A percentile compares a stretch with the other conserved stretches of the same genome.
phyloP scores from a whole-genome alignment of 129 eudicot genomes.

The Flaveria ramosissima region DNA sequence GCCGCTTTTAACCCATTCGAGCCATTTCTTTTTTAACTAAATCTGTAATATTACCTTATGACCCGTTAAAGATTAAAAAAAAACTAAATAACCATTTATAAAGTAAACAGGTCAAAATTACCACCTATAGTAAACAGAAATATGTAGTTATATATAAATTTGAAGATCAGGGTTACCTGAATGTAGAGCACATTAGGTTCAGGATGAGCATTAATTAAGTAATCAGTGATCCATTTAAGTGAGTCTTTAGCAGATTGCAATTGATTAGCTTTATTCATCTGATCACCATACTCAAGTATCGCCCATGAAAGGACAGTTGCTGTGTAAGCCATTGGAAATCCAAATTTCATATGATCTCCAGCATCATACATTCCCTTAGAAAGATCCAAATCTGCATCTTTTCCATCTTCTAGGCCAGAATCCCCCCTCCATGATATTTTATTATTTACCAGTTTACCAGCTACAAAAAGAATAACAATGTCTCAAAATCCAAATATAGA shows the following conservation, averaged over 20 bases:
- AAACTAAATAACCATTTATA: too few relatives aligned
- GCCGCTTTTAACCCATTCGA: too few relatives aligned
- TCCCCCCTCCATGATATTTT: slow-evolving; percentile 91
- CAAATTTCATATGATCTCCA: slow-evolving; percentile 98
- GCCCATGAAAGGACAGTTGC: slow-evolving; percentile 95
- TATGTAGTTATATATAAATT: background rate
- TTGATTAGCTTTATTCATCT: slow-evolving; percentile 75
- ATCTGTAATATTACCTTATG: too few relatives aligned
- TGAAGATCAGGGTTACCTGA: slow-evolving; percentile 52
- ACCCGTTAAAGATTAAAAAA: too few relatives aligned
- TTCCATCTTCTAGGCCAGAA: slow-evolving; percentile 86
- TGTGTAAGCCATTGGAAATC: slow-evolving; percentile 94
- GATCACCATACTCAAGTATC: slow-evolving; percentile 97
- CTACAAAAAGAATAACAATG: slow-evolving; percentile 42
- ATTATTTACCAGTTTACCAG: slow-evolving; percentile 84
- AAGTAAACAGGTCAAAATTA: too few relatives aligned
- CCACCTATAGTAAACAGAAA: background rate
- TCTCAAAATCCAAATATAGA: slow-evolving; percentile 1
- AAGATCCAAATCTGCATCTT: slow-evolving; percentile 72
- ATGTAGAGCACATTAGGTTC: slow-evolving; percentile 72
- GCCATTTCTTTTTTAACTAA: too few relatives aligned
- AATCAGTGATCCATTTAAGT: slow-evolving; percentile 94
- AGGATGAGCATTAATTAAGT: slow-evolving; percentile 79
- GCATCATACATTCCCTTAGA: slow-evolving; percentile 97
- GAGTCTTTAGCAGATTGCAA: slow-evolving; percentile 74